Base-by-base conservation (phyloP, 2,329 filamentous ascomycete genomes). In the Capronia coronata region DNA sequence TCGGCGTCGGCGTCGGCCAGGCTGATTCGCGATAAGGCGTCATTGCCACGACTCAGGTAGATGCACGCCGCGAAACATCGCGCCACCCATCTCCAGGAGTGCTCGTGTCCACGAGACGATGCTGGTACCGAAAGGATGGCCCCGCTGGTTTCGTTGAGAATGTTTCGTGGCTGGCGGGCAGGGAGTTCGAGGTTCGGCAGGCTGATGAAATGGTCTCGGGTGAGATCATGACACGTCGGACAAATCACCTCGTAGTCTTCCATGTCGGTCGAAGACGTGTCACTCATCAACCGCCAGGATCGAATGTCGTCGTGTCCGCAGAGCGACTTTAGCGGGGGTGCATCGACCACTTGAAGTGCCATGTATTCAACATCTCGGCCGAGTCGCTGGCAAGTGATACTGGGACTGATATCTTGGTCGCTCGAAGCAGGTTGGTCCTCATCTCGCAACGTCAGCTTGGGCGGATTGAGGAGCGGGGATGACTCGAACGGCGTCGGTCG, bases 21-120 rank as follows among this genome's bases (percentile, higher is more conserved):
- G 43, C 56, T 58, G 9, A 25, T 38, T 13, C 52, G 45, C 25
- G 49, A 51, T 29, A 56, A 51, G 16, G 34, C 40, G 16, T 54
- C 32, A 41, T 57, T 48, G 23, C 51, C 58, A 11, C 55, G 42
- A 11, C 43, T 54, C 29, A 61, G 35, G 27, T 58, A 61, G 35
- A 61, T 61, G 42, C 57, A 61, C 25, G 59, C 56, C 2, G 56
- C 52, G 43, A 61, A 61, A 50, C 57, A 61, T 18, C 55, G 59
- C 10, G 57, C 57, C 25, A 59, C 55, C 59, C 59, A 61, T 39
- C 46, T 50, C 55, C 53, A 59, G 11, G 57, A 57, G 35, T 57
- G 53, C 22, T 61, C 49, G 23, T 58, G 56, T 8, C 44, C 52
- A 10, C 53, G 57, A n/a, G 59, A 54, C 19, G 56, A 56, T 2